Percentiles rank a stretch among this genome's conserved stretches.
Evolutionary conservation across 2,329 filamentous ascomycete genomes (phyloP).

Genomic region (Fusarium circinatum): DNA sequence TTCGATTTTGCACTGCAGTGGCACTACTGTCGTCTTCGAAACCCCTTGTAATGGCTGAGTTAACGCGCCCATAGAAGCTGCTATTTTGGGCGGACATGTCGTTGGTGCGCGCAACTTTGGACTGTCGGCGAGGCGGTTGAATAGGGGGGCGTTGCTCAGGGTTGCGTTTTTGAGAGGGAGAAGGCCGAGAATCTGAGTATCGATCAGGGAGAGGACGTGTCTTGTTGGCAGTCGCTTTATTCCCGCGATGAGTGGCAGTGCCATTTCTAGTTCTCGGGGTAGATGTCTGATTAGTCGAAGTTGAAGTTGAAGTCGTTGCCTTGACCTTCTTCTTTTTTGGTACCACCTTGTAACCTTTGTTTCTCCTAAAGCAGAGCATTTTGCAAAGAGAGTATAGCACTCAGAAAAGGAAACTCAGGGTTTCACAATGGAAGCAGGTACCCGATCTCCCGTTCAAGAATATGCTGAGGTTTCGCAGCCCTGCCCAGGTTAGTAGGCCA

Average conservation of each 20-base stretch:
- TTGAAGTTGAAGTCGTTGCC: constrained; percentile 2
- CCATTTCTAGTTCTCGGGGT: neutral
- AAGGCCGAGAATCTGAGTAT: neutral
- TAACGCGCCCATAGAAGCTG: constrained; percentile 46
- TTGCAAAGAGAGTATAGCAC: neutral
- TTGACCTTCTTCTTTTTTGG: constrained; percentile 31
- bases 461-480: neutral
- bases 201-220: neutral
- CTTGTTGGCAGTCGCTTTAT: neutral
- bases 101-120: constrained; percentile 40
- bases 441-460: neutral
- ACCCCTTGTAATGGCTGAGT: constrained; percentile 45
- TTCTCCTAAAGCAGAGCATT: constrained; percentile 43
- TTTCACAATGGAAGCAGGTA: neutral
- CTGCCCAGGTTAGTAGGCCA: neutral
- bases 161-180: neutral
- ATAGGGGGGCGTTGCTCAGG: neutral
- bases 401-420: neutral
- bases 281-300: neutral
- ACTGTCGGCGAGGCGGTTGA: neutral
- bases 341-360: constrained; percentile 38
- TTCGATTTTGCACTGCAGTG: neutral
- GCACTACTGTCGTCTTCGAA: constrained; percentile 46
- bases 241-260: neutral
- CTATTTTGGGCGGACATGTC: constrained; percentile 43